phyloP scores from a whole-genome alignment of 352 stramenopile species.

The Pythium coloratum region DNA sequence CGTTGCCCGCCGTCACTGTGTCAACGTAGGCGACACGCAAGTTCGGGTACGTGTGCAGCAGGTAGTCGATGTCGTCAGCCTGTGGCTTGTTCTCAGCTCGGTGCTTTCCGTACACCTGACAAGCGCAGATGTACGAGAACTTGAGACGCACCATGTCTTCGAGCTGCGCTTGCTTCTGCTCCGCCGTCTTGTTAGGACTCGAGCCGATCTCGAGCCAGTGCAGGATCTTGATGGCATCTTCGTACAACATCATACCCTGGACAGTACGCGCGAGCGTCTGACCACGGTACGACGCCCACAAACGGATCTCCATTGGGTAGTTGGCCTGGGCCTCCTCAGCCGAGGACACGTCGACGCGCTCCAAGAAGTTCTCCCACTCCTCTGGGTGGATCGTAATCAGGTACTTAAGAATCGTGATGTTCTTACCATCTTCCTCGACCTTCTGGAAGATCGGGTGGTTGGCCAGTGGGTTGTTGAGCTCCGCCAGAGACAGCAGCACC shows the following conservation, averaged over 20 bases:
- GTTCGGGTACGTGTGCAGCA: constrained; percentile 80
- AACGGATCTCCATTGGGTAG: constrained; percentile 68
- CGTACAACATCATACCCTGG: constrained; percentile 87
- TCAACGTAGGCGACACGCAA: constrained; percentile 86
- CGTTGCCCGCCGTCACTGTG: constrained; percentile 44
- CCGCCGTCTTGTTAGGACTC: constrained; percentile 52
- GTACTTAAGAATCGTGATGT: constrained; percentile 86
- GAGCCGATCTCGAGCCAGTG: constrained; percentile 86
- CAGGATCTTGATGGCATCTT: constrained; percentile 87
- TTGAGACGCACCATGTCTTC: constrained; percentile 87
- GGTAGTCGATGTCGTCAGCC: constrained; percentile 81
- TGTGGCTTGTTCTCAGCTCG: constrained; percentile 62
- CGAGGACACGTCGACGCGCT: constrained; percentile 73
- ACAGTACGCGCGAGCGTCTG: constrained; percentile 80
- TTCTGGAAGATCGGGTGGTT: constrained; percentile 88
- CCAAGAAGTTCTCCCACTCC: constrained; percentile 86
- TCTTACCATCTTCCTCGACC: constrained; percentile 81
- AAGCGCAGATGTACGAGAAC: constrained; percentile 86
- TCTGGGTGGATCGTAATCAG: constrained; percentile 82
- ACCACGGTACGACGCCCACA: constrained; percentile 82
- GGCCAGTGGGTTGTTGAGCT: constrained; percentile 78
- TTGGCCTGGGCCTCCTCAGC: constrained; percentile 73
- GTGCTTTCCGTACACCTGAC: constrained; percentile 84
- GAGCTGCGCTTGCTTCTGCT: constrained; percentile 79
- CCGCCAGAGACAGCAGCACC: constrained; percentile 76